Percentiles rank a stretch among this genome's conserved stretches.
phyloP scores from a whole-genome alignment of 176 grass and related monocot genomes.

The Oryza longistaminata region DNA sequence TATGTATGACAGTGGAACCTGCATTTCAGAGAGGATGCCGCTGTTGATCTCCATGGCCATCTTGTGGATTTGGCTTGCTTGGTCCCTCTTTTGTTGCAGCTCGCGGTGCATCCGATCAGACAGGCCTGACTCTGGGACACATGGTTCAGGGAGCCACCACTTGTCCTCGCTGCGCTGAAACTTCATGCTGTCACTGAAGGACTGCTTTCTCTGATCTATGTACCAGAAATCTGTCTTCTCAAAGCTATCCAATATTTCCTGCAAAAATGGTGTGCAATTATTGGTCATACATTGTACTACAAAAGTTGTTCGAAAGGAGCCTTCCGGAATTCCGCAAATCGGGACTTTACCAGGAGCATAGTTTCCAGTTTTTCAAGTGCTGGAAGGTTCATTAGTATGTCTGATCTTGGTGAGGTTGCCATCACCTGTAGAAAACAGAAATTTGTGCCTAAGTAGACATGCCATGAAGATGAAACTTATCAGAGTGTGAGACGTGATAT shows the following conservation, averaged over 20 bases:
- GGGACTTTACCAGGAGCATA: slow-evolving; percentile 72
- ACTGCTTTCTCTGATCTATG: slow-evolving; percentile 67
- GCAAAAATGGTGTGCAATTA: slow-evolving; percentile 21
- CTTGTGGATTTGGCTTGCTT: slow-evolving; percentile 98
- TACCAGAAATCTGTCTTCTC: slow-evolving; percentile 90
- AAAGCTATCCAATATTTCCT: slow-evolving; percentile 93
- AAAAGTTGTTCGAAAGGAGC: not conserved
- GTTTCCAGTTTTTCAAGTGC: slow-evolving; percentile 88
- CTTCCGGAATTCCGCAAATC: not conserved
- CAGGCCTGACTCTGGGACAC: slow-evolving; percentile 67
- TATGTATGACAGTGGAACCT: slow-evolving; percentile 72
- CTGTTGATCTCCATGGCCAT: slow-evolving; percentile 98
- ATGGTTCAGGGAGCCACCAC: slow-evolving; percentile 94
- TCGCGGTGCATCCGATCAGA: slow-evolving; percentile 58
- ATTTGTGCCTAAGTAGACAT: slow-evolving; percentile 12
- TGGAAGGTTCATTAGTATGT: slow-evolving; percentile 92
- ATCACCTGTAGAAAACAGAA: slow-evolving; percentile 59
- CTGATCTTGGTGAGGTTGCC: slow-evolving; percentile 79
- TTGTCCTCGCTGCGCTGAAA: slow-evolving; percentile 72
- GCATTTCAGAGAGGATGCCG: slow-evolving; percentile 81
- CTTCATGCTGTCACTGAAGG: slow-evolving; percentile 49
- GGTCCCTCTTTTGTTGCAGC: slow-evolving; percentile 82
- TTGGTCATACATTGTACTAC: not conserved
- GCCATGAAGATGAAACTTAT: slow-evolving; percentile 4
- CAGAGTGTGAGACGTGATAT: not conserved